Evolutionary conservation across 768 basidiomycete species (phyloP).

Genomic region (Lactarius sp.): DNA sequence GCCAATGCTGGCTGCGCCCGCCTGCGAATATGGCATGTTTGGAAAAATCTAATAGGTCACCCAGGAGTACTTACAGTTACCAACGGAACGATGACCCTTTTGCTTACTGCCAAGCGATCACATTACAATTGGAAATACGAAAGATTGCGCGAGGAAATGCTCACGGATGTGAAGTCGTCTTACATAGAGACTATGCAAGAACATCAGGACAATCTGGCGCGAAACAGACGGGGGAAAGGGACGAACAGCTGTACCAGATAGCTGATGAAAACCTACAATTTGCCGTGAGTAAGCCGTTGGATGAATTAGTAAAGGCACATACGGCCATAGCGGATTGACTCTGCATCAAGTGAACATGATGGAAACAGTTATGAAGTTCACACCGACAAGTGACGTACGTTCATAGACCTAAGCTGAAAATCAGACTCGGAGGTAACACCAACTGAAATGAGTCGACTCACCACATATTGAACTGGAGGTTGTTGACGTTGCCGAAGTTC

Average conservation of each 20-base stretch:
- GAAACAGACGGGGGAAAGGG: not conserved
- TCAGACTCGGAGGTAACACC: not conserved
- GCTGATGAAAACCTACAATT: not conserved
- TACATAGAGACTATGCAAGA: not conserved
- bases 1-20: constrained; percentile 39
- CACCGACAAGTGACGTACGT: constrained; percentile 20
- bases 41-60: not conserved
- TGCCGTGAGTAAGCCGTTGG: no score
- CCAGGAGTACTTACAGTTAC: not conserved
- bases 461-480: constrained; percentile 40
- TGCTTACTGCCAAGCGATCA: constrained; percentile 2
- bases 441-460: constrained; percentile 26
- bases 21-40: not conserved
- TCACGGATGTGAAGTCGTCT: constrained; percentile 5
- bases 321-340: not conserved
- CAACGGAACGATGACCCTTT: not conserved
- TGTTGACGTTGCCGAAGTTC: constrained; percentile 38
- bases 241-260: constrained; percentile 1
- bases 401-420: constrained; percentile 20
- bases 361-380: constrained; percentile 27
- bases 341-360: not conserved
- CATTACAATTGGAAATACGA: not conserved
- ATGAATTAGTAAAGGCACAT: not conserved
- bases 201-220: not conserved
- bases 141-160: not conserved